Evolutionary conservation across 805 yeast species (phyloP), one percentile per base, ranked within the genome.

Genomic region (Cyberlindnera petersonii): DNA sequence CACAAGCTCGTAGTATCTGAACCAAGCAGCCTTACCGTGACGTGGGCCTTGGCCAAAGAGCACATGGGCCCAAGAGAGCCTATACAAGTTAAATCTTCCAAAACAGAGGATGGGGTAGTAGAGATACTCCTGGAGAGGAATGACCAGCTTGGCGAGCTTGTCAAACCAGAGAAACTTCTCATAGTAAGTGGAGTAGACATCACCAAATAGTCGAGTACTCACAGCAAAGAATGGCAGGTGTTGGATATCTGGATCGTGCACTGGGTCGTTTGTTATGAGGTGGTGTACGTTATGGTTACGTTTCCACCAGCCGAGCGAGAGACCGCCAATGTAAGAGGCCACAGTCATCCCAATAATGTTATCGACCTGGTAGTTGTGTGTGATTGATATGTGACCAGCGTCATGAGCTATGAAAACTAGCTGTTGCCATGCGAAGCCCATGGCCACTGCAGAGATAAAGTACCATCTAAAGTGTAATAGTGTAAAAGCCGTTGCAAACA

Each of bases 301-400:
- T 52, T 87, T 88, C 96, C 96, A 87, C 96, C 96, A 87, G 2
- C 95, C 95, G 16, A 86, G 56, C 32, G 95, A 84, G 29, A 87
- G 68, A 0, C 96, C 96, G n/a, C 96, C 96, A 36, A 79, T 61
- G 67, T 72, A 87, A 46, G 85, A 77, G 1, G 95, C 94, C 35
- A 87, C 67, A 2, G 76, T 35, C 59, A 80, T 75, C 1, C 95
- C 94, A 41, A 85, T 68, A 15, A 82, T 57, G 55, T 82, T 87
- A 59, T 87, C 96, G 9, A 75, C 32, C 49, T 79, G 82, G 60
- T 82, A 87, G 51, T 83, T 68, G 58, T 87, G 96, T 0, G 95
- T 81, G 36, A 87, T 82, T 2, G 87, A 73, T 11, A 85, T 72
- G 58, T 87, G 96, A 6, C 95, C 95, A 0, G 95, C 87, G 60